These are phyloP conservation scores for Leccinum boreale DNA, from an alignment of 768 basidiomycete genomes.

Conservation along the genomic window DNA sequence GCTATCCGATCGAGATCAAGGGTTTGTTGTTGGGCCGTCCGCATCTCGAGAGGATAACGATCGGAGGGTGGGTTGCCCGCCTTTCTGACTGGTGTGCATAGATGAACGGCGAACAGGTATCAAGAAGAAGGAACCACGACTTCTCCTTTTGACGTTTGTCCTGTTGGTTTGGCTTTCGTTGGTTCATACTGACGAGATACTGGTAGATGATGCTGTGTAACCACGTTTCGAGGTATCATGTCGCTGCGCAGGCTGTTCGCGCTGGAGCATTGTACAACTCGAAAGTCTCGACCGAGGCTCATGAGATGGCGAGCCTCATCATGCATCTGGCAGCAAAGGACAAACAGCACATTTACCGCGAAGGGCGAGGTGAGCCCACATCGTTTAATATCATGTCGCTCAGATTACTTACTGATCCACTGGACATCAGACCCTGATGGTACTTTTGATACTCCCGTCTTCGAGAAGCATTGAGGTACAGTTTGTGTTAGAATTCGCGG, in stretches of 20 bases:
- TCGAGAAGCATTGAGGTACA: slow-evolving; percentile 15
- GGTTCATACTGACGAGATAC: not conserved
- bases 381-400: no score
- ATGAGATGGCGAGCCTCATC: slow-evolving; percentile 53
- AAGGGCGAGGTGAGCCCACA: slow-evolving; percentile 49
- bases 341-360: slow-evolving; percentile 53
- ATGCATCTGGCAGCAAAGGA: slow-evolving; percentile 62
- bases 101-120: slow-evolving; percentile 39
- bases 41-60: slow-evolving; percentile 45
- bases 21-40: slow-evolving; percentile 62
- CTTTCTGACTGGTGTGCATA: not conserved
- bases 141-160: slow-evolving; percentile 69
- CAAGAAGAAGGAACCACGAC: slow-evolving; percentile 78
- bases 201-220: slow-evolving; percentile 73
- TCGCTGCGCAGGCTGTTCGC: slow-evolving; percentile 59
- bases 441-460: slow-evolving; percentile 46
- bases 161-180: not conserved
- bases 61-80: slow-evolving; percentile 42
- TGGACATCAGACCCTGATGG: slow-evolving; percentile 30
- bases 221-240: slow-evolving; percentile 61
- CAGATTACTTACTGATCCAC: not conserved
- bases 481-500: no score
- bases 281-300: slow-evolving; percentile 54
- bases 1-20: slow-evolving; percentile 70
- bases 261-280: slow-evolving; percentile 51